A percentile compares a stretch with the other conserved stretches of the same genome.
Conservation (phyloP, 257 asterid genomes). For the Salvia rosmarinus region DNA sequence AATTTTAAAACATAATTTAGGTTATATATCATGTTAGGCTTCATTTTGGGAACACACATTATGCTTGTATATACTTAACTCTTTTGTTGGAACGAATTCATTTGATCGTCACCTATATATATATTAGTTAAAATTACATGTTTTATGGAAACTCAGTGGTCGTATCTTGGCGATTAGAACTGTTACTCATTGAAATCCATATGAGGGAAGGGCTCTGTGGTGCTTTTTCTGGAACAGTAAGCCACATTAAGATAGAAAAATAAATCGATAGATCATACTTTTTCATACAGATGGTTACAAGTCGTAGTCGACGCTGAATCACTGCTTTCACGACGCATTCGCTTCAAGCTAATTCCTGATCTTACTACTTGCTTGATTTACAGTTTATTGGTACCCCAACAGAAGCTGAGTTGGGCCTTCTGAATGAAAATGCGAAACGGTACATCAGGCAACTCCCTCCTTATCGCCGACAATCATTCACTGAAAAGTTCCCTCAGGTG, state of each 20-base stretch:
- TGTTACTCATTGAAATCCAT: neutral
- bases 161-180: neutral
- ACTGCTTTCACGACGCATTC: neutral
- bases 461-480: constrained; percentile 70
- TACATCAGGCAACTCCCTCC: constrained; percentile 79
- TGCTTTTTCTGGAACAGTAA: too few species aligned
- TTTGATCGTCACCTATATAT: neutral
- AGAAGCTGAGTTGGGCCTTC: constrained; percentile 77
- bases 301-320: neutral
- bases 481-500: constrained; percentile 74
- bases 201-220: neutral
- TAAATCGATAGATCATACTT: neutral
- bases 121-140: neutral
- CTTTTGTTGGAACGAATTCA: neutral
- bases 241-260: neutral
- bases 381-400: constrained; percentile 93
- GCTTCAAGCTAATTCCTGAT: neutral
- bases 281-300: neutral
- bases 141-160: neutral
- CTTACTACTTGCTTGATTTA: constrained; percentile 23
- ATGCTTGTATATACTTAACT: neutral
- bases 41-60: neutral
- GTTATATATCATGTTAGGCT: neutral
- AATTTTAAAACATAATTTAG: neutral
- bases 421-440: constrained; percentile 79